Evolutionary conservation across 305 asterid genomes (phyloP).

Genomic region (Fraxinus greggii): DNA sequence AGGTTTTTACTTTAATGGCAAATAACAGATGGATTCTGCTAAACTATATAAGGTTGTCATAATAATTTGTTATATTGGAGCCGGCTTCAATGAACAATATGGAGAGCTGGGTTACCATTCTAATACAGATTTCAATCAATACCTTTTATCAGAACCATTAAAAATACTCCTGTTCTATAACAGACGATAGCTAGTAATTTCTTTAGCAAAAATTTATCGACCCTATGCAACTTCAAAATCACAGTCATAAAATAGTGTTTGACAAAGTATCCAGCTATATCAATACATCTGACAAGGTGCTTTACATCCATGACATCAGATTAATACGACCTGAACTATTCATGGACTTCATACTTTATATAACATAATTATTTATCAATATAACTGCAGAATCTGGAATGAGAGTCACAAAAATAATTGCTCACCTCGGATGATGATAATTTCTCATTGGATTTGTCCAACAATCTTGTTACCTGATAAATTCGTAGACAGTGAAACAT

Average conservation of each 20-base stretch:
- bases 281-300: conserved; percentile 4
- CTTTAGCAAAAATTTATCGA: background rate
- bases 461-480: conserved; percentile 51
- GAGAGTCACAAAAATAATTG: background rate
- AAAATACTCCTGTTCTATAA: background rate
- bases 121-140: background rate
- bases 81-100: background rate
- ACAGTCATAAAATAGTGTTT: background rate
- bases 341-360: conserved; percentile 3
- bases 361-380: background rate
- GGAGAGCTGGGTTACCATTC: background rate
- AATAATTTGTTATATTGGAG: background rate
- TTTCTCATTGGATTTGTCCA: conserved; percentile 47
- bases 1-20: conserved; percentile 4
- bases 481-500: conserved; percentile 8
- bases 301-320: background rate
- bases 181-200: background rate
- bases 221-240: background rate
- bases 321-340: background rate
- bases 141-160: background rate
- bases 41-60: background rate
- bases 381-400: background rate
- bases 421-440: conserved; percentile 52
- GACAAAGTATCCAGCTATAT: background rate
- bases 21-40: background rate